Conservation (phyloP, 1,284 basidiomycete species). For the Coniferiporia weirii region DNA sequence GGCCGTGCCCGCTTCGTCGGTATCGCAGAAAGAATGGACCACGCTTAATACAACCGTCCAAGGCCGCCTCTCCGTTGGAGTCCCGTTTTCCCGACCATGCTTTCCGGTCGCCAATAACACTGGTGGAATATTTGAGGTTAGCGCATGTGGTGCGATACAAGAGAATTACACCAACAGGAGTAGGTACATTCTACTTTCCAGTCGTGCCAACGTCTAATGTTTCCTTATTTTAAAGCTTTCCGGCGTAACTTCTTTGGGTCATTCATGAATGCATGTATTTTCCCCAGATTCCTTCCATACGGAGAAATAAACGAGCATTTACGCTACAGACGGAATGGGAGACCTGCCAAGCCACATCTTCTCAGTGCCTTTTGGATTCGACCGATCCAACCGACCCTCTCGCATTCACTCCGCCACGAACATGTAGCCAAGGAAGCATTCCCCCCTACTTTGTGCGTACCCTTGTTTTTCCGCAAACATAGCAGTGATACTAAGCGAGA, state of each 20-base stretch:
- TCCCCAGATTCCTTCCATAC: not conserved
- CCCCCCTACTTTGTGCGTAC: constrained; percentile 13
- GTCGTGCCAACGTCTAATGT: not conserved
- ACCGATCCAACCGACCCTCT: not conserved
- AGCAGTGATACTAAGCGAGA: not conserved
- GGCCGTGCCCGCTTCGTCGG: not conserved
- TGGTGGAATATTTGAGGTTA: not conserved
- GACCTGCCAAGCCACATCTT: constrained; percentile 1
- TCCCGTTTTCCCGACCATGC: constrained; percentile 1
- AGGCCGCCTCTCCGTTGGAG: not conserved
- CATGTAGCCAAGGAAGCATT: constrained; percentile 12
- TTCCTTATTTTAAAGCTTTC: not conserved
- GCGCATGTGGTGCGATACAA: not conserved
- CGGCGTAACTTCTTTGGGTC: not conserved
- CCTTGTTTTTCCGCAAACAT: not conserved
- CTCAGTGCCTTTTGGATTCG: not conserved
- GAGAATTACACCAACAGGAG: constrained; percentile 3
- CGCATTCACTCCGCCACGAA: not conserved
- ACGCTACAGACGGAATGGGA: constrained; percentile 2
- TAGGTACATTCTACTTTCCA: not conserved
- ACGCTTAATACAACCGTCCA: not conserved
- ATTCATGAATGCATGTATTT: not conserved
- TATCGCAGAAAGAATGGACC: not conserved
- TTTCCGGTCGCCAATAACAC: not conserved
- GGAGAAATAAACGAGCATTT: not conserved